Evolutionary conservation across 2,329 filamentous ascomycete genomes (phyloP).

Genomic region (Lizonia empirigonia): DNA sequence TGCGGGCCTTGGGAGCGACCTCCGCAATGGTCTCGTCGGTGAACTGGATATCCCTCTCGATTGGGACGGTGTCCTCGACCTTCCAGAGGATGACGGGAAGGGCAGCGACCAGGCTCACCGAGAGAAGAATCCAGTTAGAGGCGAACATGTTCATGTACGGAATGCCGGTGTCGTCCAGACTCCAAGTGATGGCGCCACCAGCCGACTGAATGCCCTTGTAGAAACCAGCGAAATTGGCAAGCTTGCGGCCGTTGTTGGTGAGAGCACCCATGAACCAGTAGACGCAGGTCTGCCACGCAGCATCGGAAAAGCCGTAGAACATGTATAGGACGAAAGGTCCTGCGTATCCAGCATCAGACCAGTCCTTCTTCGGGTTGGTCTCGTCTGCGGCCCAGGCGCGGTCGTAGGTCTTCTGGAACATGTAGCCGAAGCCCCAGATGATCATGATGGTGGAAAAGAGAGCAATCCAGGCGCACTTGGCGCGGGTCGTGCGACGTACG

Average conservation of each 20-base stretch:
- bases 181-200: constrained; percentile 77
- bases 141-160: constrained; percentile 76
- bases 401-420: constrained; percentile 69
- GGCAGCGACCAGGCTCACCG: constrained; percentile 75
- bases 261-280: constrained; percentile 98
- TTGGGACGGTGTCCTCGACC: constrained; percentile 78
- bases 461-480: constrained; percentile 65
- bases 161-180: constrained; percentile 64
- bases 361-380: constrained; percentile 61
- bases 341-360: constrained; percentile 69
- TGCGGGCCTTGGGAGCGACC: constrained; percentile 54
- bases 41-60: constrained; percentile 84
- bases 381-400: constrained; percentile 43
- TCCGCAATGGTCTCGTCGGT: constrained; percentile 82
- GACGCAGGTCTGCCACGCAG: constrained; percentile 84
- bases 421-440: constrained; percentile 84
- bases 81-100: constrained; percentile 78
- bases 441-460: constrained; percentile 74
- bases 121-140: constrained; percentile 76
- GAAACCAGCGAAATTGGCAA: constrained; percentile 89
- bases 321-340: constrained; percentile 89
- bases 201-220: constrained; percentile 93
- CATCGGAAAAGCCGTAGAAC: constrained; percentile 88
- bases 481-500: constrained; percentile 69
- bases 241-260: constrained; percentile 88